Conservation (phyloP, 495 filamentous ascomycete genomes). For the Penicillium flavigenum region DNA sequence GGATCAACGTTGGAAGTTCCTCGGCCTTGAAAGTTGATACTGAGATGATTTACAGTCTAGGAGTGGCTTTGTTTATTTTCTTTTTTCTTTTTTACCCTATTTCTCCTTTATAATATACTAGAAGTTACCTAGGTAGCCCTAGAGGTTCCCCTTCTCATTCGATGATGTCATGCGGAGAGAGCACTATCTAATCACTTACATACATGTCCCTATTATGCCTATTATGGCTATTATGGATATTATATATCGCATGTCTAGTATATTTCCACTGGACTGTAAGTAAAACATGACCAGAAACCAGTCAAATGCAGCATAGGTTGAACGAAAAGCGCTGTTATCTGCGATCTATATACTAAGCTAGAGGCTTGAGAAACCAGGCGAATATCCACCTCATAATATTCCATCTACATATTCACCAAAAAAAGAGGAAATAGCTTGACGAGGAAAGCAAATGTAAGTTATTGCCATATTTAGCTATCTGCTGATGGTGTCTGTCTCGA, state of each 20-base stretch:
- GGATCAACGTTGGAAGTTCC: background rate
- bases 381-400: background rate
- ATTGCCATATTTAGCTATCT: background rate
- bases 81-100: background rate
- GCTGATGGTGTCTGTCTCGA: background rate
- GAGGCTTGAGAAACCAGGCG: background rate
- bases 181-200: slow-evolving; percentile 3
- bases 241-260: background rate
- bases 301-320: background rate
- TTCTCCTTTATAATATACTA: background rate
- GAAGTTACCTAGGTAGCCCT: background rate
- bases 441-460: background rate
- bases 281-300: background rate
- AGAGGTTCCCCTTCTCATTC: background rate
- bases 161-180: slow-evolving; percentile 34
- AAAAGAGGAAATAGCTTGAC: background rate
- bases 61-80: background rate
- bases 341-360: background rate
- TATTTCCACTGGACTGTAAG: background rate
- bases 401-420: background rate
- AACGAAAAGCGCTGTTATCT: background rate
- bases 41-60: background rate
- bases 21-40: background rate
- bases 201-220: background rate
- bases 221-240: background rate